Conservation (phyloP, 192 early-diverging fungal genomes). For the Coemansia sp. region DNA sequence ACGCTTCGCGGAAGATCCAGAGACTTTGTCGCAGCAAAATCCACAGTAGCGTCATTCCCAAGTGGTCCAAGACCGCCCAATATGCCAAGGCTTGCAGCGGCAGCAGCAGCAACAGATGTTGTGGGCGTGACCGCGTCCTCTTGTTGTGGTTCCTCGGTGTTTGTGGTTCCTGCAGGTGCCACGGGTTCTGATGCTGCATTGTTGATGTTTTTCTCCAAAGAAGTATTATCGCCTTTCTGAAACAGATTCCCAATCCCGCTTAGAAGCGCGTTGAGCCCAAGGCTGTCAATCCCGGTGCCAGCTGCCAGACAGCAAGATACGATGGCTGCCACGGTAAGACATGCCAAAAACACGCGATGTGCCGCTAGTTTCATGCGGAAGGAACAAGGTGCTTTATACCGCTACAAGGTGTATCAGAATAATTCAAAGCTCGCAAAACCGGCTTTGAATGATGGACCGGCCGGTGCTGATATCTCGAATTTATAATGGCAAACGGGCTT, state of each 20-base stretch:
- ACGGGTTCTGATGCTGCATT: not conserved
- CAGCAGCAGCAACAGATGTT: not conserved
- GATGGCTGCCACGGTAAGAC: not conserved
- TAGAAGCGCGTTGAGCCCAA: not conserved
- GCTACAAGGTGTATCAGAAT: too few species aligned
- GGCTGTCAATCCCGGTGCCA: not conserved
- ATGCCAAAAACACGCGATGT: not conserved
- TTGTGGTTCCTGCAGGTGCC: not conserved
- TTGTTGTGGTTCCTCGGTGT: not conserved
- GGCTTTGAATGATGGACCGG: too few species aligned
- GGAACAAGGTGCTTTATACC: not conserved
- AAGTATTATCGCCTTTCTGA: not conserved
- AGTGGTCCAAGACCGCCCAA: not conserved
- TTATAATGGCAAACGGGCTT: not conserved
- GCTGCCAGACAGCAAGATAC: not conserved
- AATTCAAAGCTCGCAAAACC: too few species aligned
- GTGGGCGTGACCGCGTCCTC: not conserved
- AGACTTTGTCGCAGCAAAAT: not conserved
- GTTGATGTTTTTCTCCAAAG: not conserved
- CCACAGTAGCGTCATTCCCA: not conserved
- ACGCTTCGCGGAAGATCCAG: slow-evolving; percentile 1
- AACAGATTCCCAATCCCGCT: slow-evolving; percentile 1
- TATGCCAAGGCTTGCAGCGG: not conserved
- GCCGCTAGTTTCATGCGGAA: not conserved
- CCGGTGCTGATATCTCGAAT: too few species aligned